Percentiles rank a stretch among this genome's conserved stretches.
Conservation (phyloP, 495 filamentous ascomycete species). For the Astrothelium subdiscretum region DNA sequence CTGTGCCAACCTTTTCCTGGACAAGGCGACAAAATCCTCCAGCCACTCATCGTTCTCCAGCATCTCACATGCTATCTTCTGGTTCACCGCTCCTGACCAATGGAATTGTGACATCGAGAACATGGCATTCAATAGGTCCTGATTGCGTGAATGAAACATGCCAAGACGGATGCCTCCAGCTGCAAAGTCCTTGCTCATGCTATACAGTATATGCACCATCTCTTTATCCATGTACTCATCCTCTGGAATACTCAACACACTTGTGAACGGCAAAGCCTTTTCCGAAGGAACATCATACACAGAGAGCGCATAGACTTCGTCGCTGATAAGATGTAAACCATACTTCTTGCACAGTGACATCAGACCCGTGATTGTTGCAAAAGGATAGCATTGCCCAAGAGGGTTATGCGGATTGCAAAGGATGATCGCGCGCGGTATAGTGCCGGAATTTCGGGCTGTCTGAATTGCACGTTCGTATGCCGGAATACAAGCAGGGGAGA, state of each 20-base stretch:
- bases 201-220: constrained; percentile 48
- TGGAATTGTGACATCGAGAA: constrained; percentile 32
- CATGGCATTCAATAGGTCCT: constrained; percentile 31
- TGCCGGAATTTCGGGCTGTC: constrained; percentile 8
- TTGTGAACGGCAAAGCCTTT: constrained; percentile 36
- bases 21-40: constrained; percentile 33
- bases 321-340: constrained; percentile 8
- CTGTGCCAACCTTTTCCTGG: constrained; percentile 28
- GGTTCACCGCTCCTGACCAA: constrained; percentile 34
- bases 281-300: constrained; percentile 34
- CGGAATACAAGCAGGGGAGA: constrained; percentile 3
- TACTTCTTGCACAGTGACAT: constrained; percentile 10
- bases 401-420: constrained; percentile 14
- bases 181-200: constrained; percentile 51
- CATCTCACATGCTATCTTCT: constrained; percentile 34
- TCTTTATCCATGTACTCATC: constrained; percentile 37
- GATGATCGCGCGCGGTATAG: constrained; percentile 9
- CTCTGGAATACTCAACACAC: constrained; percentile 38
- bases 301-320: constrained; percentile 28
- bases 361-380: not conserved
- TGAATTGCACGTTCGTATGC: constrained; percentile 14
- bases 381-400: constrained; percentile 9
- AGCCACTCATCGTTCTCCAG: constrained; percentile 40
- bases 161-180: constrained; percentile 46
- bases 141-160: constrained; percentile 40